Conservation (phyloP, 2,329 filamentous ascomycete species). For the Colletotrichum musicola region DNA sequence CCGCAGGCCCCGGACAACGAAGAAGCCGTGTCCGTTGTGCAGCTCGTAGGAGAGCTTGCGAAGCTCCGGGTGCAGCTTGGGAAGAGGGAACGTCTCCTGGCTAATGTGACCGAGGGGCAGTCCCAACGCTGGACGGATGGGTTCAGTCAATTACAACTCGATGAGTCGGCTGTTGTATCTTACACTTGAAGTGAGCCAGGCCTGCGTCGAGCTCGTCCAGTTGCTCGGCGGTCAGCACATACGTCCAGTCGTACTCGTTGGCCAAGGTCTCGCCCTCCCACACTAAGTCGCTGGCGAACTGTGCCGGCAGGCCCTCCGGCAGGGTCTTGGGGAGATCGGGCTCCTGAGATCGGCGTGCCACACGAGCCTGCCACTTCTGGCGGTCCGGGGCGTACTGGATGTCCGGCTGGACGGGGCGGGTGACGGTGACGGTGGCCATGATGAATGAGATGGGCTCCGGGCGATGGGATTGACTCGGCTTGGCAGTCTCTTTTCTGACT, state of each 20-base stretch:
- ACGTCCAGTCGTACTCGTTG: conserved; percentile 65
- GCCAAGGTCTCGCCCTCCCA: conserved; percentile 67
- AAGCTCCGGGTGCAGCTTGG: conserved; percentile 62
- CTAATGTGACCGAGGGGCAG: conserved; percentile 57
- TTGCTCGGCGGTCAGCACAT: conserved; percentile 59
- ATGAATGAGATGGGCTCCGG: neutral
- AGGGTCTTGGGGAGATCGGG: conserved; percentile 55
- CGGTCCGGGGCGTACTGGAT: conserved; percentile 69
- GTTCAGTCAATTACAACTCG: neutral
- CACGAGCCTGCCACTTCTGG: conserved; percentile 65
- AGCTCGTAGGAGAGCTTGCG: conserved; percentile 66
- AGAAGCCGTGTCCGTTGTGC: conserved; percentile 71
- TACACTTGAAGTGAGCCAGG: conserved; percentile 36
- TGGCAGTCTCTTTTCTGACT: neutral
- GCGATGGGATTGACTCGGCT: neutral
- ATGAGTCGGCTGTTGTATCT: neutral
- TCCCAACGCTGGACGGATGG: conserved; percentile 17
- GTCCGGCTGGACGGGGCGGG: conserved; percentile 65
- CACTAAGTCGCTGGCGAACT: conserved; percentile 63
- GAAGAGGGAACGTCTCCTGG: conserved; percentile 67
- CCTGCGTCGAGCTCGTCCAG: conserved; percentile 59
- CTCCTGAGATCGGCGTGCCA: conserved; percentile 55
- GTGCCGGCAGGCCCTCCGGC: conserved; percentile 63
- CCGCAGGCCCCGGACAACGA: conserved; percentile 69
- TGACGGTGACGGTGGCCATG: conserved; percentile 21